A percentile compares a stretch with the other conserved stretches of the same genome.
These are phyloP conservation scores for Lactifluus rugatus DNA, from an alignment of 768 basidiomycete species.

Conservation along the genomic window DNA sequence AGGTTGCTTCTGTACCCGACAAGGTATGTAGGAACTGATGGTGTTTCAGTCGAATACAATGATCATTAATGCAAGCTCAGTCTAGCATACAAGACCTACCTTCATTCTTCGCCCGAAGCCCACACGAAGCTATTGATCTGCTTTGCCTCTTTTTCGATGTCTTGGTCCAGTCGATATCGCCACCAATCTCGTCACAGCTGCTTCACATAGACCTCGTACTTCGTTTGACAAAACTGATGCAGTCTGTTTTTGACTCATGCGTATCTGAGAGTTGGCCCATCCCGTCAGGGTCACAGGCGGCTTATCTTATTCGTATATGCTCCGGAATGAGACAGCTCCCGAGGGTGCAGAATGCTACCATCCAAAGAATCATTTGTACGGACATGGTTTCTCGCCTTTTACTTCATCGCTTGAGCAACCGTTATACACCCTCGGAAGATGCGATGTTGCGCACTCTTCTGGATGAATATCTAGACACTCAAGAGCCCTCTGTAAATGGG, in stretches of 20 bases:
- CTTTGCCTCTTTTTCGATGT: slow-evolving; percentile 39
- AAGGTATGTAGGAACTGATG: neutral
- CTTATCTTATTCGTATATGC: slow-evolving; percentile 35
- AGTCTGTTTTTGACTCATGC: slow-evolving; percentile 36
- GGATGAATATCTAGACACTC: neutral
- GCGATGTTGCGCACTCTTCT: slow-evolving; percentile 3
- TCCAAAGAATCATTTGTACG: neutral
- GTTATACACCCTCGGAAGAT: slow-evolving; percentile 5
- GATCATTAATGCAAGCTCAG: neutral
- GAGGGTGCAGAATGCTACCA: slow-evolving; percentile 1
- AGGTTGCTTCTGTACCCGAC: slow-evolving; percentile 10
- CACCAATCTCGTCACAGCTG: slow-evolving; percentile 37
- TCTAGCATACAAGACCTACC: slow-evolving; percentile 6
- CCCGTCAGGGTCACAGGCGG: slow-evolving; percentile 27
- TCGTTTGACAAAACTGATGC: slow-evolving; percentile 31
- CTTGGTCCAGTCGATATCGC: slow-evolving; percentile 33
- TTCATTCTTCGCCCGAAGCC: slow-evolving; percentile 25
- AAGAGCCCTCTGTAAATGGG: slow-evolving; percentile 1
- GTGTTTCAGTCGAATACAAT: too few species aligned
- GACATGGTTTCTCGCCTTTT: slow-evolving; percentile 17
- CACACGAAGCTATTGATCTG: slow-evolving; percentile 37
- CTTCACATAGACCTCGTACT: slow-evolving; percentile 42
- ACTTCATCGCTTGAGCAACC: slow-evolving; percentile 7
- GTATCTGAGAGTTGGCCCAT: slow-evolving; percentile 32
- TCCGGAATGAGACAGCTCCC: slow-evolving; percentile 14